Percentiles rank a stretch among this genome's conserved stretches.
Conservation (phyloP, 1,139 yeast species). For the Sugiyamaella sp. region DNA sequence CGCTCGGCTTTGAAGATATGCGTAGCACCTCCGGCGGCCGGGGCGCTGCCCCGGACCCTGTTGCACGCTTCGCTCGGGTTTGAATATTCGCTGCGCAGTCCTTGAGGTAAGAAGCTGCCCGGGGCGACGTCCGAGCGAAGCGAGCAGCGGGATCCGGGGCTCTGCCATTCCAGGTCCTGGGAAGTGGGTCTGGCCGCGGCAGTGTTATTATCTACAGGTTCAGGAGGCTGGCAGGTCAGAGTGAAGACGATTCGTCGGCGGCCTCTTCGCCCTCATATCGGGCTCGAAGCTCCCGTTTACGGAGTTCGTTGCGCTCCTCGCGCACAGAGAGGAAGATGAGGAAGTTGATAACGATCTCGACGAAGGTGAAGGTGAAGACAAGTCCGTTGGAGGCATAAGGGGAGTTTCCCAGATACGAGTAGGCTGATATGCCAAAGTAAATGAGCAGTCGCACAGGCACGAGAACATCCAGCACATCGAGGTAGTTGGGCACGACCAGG, state of each 20-base stretch:
- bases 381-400: slow-evolving; percentile 51
- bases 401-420: slow-evolving; percentile 43
- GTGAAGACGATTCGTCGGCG: not conserved
- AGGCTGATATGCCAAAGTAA: slow-evolving; percentile 55
- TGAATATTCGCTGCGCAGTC: no score
- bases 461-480: slow-evolving; percentile 62
- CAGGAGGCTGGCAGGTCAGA: not conserved
- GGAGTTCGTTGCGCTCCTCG: slow-evolving; percentile 45
- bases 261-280: slow-evolving; percentile 19
- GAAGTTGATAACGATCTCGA: slow-evolving; percentile 47
- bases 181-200: no score
- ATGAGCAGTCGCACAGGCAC: slow-evolving; percentile 67
- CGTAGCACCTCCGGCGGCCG: no score
- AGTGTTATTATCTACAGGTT: not conserved
- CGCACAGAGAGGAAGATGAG: slow-evolving; percentile 37
- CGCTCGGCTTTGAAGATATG: not conserved
- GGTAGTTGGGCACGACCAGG: slow-evolving; percentile 32
- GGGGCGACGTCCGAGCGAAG: not conserved
- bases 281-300: slow-evolving; percentile 28
- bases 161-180: no score
- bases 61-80: no score
- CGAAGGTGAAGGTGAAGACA: slow-evolving; percentile 54
- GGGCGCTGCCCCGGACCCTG: no score
- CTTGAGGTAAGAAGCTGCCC: no score
- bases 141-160: not conserved